Conservation (phyloP, 164 flowering plant genomes). For the Amborella trichopoda region DNA sequence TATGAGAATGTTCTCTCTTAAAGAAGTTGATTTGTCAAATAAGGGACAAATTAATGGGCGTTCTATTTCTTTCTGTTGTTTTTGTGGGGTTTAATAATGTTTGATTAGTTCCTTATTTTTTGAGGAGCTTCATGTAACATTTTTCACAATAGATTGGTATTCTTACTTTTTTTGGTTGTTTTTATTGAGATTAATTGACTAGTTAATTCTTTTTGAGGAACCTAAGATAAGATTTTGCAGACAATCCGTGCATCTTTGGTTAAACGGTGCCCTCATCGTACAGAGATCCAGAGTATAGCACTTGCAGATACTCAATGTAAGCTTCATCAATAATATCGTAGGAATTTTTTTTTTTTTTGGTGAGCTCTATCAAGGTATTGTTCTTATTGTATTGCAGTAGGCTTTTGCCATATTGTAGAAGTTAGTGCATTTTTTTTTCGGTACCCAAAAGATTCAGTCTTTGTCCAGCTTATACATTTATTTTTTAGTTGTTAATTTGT, state of each 20-base stretch:
- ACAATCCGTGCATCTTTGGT: conserved; percentile 33
- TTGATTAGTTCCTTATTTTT: background rate
- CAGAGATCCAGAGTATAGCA: conserved; percentile 71
- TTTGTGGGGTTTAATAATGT: background rate
- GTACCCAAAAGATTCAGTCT: too few species aligned
- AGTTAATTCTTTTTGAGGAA: conserved; percentile 6
- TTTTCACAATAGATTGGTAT: background rate
- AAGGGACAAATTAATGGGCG: too few species aligned
- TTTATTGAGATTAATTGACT: background rate
- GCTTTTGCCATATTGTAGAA: too few species aligned
- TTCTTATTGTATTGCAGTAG: too few species aligned
- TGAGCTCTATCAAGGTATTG: too few species aligned
- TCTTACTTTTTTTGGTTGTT: background rate
- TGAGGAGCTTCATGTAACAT: background rate
- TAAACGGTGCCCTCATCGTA: conserved; percentile 73
- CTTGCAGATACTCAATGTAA: conserved; percentile 51
- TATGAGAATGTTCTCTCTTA: conserved; percentile 8
- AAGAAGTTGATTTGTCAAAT: too few species aligned
- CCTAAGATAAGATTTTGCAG: too few species aligned
- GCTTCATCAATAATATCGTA: conserved; percentile 15
- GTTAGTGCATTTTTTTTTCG: too few species aligned
- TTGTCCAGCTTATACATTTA: background rate
- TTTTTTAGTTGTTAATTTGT: too few species aligned
- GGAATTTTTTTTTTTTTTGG: too few species aligned
- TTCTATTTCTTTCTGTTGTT: background rate